phyloP scores from a whole-genome alignment of 345 rosid species.

The Ceriops zippeliana region DNA sequence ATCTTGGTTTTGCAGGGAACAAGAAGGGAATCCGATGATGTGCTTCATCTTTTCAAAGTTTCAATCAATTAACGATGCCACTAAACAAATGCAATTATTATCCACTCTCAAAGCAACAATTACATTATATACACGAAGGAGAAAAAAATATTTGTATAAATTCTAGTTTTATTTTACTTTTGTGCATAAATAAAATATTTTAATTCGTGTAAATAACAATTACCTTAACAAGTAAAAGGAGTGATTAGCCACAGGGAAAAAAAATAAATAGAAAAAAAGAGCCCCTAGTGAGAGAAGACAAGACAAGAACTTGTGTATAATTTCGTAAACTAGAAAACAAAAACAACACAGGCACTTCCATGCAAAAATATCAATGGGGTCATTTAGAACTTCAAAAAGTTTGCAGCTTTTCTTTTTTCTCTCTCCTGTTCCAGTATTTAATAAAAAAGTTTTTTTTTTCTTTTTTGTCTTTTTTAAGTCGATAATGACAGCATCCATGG shows the following conservation, averaged over 20 bases:
- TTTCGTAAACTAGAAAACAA: slow-evolving; percentile 38
- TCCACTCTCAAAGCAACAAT: no score
- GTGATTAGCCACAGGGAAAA: not conserved
- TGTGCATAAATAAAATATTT: no score
- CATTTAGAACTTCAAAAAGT: slow-evolving; percentile 8
- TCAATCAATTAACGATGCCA: not conserved
- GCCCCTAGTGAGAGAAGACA: slow-evolving; percentile 28
- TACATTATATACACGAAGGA: no score
- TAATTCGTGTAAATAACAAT: no score
- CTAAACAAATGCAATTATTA: not conserved
- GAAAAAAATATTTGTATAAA: no score
- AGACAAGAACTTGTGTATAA: slow-evolving; percentile 33
- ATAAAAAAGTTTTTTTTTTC: no score
- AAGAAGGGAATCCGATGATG: slow-evolving; percentile 15
- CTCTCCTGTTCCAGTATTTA: no score
- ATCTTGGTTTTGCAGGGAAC: slow-evolving; percentile 5
- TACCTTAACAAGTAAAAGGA: no score
- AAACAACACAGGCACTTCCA: slow-evolving; percentile 30
- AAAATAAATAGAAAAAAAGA: not conserved
- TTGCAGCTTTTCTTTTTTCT: slow-evolving; percentile 24
- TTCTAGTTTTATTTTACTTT: no score
- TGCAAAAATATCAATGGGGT: slow-evolving; percentile 21
- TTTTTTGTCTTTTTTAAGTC: no score
- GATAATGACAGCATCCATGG: no score
- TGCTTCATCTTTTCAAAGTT: not conserved